A percentile compares a stretch with the other conserved stretches of the same genome.
Evolutionary conservation across 208 protist species (phyloP).

Genomic region (Acanthamoeba culbertsoni): DNA sequence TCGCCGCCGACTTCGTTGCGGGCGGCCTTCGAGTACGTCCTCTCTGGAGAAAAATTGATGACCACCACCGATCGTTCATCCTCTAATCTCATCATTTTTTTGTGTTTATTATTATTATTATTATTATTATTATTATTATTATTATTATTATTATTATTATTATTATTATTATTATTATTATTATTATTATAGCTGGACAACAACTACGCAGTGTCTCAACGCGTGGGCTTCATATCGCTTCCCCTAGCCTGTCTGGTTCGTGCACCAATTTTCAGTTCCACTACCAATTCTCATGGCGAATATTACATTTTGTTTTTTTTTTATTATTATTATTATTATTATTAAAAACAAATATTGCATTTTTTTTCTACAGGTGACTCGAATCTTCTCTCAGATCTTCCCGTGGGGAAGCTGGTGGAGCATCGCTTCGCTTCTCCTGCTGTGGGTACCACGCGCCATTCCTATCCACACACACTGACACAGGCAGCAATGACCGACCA

Average conservation of each 20-base stretch:
- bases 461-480: not conserved
- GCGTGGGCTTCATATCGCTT: conserved; percentile 39
- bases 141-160: no score
- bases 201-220: conserved; percentile 33
- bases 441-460: not conserved
- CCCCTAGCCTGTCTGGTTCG: conserved; percentile 40
- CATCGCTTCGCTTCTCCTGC: not conserved
- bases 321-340: no score
- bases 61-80: not conserved
- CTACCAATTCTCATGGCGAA: not conserved
- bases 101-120: no score
- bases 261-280: not conserved
- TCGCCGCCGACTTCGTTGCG: conserved; percentile 63
- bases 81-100: not conserved
- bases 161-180: no score
- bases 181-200: conserved; percentile 45
- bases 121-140: no score
- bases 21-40: not conserved
- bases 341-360: not conserved
- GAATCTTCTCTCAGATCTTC: conserved; percentile 26
- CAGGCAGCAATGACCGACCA: no score
- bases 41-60: no score
- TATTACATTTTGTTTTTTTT: no score
- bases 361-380: not conserved
- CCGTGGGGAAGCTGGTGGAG: not conserved